Evolutionary conservation across 1,139 yeast species (phyloP).

Genomic region (Scheffersomyces segobiensis): DNA sequence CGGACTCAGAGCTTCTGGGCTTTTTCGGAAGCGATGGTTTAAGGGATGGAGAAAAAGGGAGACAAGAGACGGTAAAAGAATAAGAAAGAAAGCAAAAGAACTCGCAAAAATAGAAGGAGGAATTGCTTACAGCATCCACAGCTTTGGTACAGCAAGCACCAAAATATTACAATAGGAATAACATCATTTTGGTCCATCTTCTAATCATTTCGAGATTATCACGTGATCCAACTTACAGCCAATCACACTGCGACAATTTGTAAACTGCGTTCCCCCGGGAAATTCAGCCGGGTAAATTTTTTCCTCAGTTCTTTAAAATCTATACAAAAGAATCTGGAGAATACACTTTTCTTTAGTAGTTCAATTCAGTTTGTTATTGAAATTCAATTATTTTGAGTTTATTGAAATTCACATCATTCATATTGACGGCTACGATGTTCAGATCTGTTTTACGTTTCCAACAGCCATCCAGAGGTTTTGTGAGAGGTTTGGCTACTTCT

Average conservation of each 20-base stretch:
- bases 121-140: background rate
- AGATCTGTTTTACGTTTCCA: conserved; percentile 21
- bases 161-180: background rate
- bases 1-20: background rate
- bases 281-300: background rate
- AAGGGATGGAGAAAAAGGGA: background rate
- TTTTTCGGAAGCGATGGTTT: background rate
- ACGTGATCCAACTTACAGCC: background rate
- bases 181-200: background rate
- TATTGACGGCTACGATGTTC: conserved; percentile 14
- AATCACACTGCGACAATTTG: background rate
- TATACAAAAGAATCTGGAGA: background rate
- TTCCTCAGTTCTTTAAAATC: background rate
- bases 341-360: background rate
- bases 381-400: background rate
- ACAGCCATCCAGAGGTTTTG: conserved; percentile 9
- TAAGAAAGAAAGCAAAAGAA: too few relatives aligned
- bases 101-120: background rate
- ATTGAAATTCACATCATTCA: background rate
- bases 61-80: background rate
- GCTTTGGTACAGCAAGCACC: background rate
- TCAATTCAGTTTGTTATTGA: background rate
- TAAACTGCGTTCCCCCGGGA: conserved; percentile 1
- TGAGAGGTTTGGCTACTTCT: conserved; percentile 44
- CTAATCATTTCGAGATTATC: background rate